Evolutionary conservation across 495 filamentous ascomycete species (phyloP), one percentile per base, ranked within the genome.

Genomic region (Aspergillus funiculosus): DNA sequence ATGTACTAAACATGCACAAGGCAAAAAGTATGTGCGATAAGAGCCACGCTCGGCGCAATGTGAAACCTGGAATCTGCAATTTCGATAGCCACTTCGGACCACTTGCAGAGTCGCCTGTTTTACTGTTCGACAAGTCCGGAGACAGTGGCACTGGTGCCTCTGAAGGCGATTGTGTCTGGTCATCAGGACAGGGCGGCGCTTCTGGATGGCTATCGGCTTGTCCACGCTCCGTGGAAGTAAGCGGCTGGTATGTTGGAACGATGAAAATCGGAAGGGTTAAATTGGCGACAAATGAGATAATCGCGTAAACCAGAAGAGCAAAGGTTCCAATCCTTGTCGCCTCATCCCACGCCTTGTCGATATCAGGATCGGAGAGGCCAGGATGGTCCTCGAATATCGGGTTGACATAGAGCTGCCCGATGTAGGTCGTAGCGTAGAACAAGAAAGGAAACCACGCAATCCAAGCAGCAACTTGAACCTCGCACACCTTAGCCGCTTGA

Each of bases 371-470:
- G 2, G 83, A 76, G 71, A 95, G 83, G 57, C 88, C 56, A 2
- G 86, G 87, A 53, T 94, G 81, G 38, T 75, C 67, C 51, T 77
- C 75, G 43, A 95, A 83, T 43, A 75, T 83, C 0, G 87, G 87
- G 56, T 94, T 82, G 28, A 84, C 83, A 57, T 94, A 92, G 41
- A 94, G 82, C 60, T 95, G 87, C 40, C 84, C 89, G 55, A 95
- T 82, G 61, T 89, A 95, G 20, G 86, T 92, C 1, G 87, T 92
- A 5, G 88, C 85, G 67, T 95, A 95, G 65, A 90, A 95, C 0
- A 95, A 73, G 68, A 94, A 91, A 13, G 89, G 89, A 57, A 95
- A 95, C 85, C 89, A 95, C 46, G 86, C 89, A 51, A 94, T 82
- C 89, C 89, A 95, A 19, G 86, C 86, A 44, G 84, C 87, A 56